Evolutionary conservation across 352 stramenopile genomes (phyloP).

Genomic region (Globisporangium nagaii): DNA sequence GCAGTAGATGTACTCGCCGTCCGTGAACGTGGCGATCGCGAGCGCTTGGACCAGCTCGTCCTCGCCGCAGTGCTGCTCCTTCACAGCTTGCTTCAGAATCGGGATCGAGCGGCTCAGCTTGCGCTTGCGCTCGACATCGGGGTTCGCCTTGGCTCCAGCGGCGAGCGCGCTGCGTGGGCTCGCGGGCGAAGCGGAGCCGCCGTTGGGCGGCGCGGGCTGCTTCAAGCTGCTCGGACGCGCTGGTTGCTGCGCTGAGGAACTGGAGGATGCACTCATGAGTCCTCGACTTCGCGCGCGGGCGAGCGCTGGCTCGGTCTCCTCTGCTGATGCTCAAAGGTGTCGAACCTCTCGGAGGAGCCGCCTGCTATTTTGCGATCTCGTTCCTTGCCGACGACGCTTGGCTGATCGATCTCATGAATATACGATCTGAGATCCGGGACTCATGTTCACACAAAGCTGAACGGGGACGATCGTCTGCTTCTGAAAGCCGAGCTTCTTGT

Average conservation of each 20-base stretch:
- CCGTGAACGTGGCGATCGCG: slow-evolving; percentile 22
- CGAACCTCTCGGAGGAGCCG: no score
- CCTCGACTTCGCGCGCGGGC: no score
- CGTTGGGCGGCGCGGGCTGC: neutral
- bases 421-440: no score
- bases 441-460: no score
- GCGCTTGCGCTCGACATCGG: slow-evolving; percentile 35
- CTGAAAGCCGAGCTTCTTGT: no score
- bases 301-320: no score
- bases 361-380: neutral
- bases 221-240: neutral
- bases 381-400: neutral
- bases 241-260: neutral
- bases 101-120: slow-evolving; percentile 40
- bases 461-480: no score
- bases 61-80: slow-evolving; percentile 39
- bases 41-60: slow-evolving; percentile 35
- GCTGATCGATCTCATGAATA: no score
- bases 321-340: neutral
- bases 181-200: neutral
- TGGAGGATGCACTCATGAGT: slow-evolving; percentile 1
- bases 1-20: slow-evolving; percentile 62
- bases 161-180: slow-evolving; percentile 3
- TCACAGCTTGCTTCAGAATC: slow-evolving; percentile 40
- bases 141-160: neutral